Base-by-base conservation (phyloP, 2,329 filamentous ascomycete species). In the Botryosphaeria agaves region DNA sequence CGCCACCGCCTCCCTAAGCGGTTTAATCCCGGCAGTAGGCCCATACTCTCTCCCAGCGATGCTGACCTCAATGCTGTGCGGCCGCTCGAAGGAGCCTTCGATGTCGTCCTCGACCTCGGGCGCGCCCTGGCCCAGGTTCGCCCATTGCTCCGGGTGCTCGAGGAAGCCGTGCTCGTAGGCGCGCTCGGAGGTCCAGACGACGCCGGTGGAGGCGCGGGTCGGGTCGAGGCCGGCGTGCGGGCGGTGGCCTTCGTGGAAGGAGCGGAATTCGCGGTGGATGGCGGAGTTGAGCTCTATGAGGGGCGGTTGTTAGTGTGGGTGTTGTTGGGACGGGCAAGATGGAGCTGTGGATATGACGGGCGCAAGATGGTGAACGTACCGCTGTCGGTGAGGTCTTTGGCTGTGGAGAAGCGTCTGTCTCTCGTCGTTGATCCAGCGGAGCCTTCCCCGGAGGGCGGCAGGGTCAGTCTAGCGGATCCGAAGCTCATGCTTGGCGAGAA, bases 31-130 rank as follows among this genome's bases (percentile, higher is more conserved):
- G 23, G 87, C 84, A 4, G 85, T 94, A 18, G 87, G 87, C 21
- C 79, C 61, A 55, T 95, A 95, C 56, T 95, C 87, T 48, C 85
- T 67, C 24, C 79, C 77, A 37, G 73, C 72, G 45, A 82, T 69
- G 41, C 69, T 75, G 45, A 94, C 69, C 42, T 89, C 73, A 43
- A 94, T 81, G 26, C 64, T 68, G 30, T 71, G 69, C 5, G 87
- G 87, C 11, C 87, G 72, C 44, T 76, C 66, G 52, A 94, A 94
- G 58, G 80, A 89, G 34, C 85, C 83, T 45, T 76, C 69, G 45
- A 94, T 94, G 39, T 89, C 83, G 41, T 91, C 82, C 44, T 93
- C 87, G 37, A 91, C 87, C 53, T 94, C 84, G 26, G 85, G 85
- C 11, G 85, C 85, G 42, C 85, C 85, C 59, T 94, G 87, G 18